Evolutionary conservation across 73 alveolate species (phyloP).

Genomic region (Paramecium sexaurelia): DNA sequence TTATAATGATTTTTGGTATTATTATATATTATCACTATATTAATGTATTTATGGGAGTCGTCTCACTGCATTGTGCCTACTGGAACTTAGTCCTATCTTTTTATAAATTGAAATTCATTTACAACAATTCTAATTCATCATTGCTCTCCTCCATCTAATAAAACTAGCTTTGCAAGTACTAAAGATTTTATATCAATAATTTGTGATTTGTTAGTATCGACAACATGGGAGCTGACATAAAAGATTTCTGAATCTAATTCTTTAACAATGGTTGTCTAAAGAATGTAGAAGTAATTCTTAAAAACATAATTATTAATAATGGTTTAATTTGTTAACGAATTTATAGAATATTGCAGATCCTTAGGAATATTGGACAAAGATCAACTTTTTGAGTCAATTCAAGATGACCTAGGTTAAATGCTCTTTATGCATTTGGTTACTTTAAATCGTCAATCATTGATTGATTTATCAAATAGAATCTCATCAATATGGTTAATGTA

Average conservation of each 20-base stretch:
- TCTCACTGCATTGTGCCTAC: slow-evolving; percentile 12
- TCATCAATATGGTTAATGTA: neutral
- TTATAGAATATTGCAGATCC: neutral
- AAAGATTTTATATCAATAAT: neutral
- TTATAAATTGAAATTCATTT: neutral
- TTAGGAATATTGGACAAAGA: neutral
- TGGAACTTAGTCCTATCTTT: slow-evolving; percentile 3
- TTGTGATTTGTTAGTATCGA: neutral
- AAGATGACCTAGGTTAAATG: neutral
- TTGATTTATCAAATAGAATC: neutral
- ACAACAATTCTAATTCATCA: neutral
- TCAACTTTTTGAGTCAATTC: neutral
- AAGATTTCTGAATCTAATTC: neutral
- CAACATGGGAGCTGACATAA: neutral
- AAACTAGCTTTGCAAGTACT: neutral
- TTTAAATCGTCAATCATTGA: neutral
- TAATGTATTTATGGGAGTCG: neutral
- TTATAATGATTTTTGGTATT: neutral
- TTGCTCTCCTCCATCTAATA: neutral
- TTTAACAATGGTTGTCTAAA: neutral
- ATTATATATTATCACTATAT: neutral
- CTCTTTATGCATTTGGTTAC: neutral
- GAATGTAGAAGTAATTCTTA: neutral
- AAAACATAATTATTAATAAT: slow-evolving; percentile 21
- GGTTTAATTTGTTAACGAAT: slow-evolving; percentile 8